Evolutionary conservation across 371 early-diverging fungal genomes (phyloP).

Genomic region (Mortierella sp.): DNA sequence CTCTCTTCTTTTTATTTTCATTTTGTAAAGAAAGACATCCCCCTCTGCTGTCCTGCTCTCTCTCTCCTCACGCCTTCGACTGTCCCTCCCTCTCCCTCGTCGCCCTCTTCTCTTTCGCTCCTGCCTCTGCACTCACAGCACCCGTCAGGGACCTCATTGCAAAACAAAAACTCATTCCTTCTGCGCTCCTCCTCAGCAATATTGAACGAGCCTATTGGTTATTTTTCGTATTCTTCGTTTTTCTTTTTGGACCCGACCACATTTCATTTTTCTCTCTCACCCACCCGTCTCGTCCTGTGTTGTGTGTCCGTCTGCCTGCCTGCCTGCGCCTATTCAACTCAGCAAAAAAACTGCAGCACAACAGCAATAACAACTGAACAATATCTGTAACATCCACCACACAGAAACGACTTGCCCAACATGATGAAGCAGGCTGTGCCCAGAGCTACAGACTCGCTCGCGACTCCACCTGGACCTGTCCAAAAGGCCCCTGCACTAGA

Average conservation of each 20-base stretch:
- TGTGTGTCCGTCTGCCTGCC: conserved; percentile 4
- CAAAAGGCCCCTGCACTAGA: conserved; percentile 55
- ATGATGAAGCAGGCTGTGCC: conserved; percentile 63
- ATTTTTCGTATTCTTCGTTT: neutral
- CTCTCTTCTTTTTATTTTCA: neutral
- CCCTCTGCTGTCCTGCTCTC: neutral
- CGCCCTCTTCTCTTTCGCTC: neutral
- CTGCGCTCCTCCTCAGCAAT: neutral
- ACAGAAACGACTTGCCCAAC: conserved; percentile 7
- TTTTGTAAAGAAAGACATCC: neutral
- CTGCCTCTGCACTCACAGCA: neutral
- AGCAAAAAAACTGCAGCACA: conserved; percentile 3
- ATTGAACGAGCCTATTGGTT: neutral
- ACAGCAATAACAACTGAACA: conserved; percentile 5
- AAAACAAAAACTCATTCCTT: neutral
- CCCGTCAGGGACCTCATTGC: neutral
- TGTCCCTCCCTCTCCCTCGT: conserved; percentile 1
- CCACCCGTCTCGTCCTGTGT: neutral
- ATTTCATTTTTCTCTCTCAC: neutral
- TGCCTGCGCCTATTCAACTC: conserved; percentile 12
- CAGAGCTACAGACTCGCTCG: conserved; percentile 28
- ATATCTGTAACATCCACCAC: neutral
- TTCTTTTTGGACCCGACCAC: conserved; percentile 3
- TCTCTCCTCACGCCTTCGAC: neutral
- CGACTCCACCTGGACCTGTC: conserved; percentile 29